Conservation (phyloP, 2,329 filamentous ascomycete genomes). For the Sporothrix protearum region DNA sequence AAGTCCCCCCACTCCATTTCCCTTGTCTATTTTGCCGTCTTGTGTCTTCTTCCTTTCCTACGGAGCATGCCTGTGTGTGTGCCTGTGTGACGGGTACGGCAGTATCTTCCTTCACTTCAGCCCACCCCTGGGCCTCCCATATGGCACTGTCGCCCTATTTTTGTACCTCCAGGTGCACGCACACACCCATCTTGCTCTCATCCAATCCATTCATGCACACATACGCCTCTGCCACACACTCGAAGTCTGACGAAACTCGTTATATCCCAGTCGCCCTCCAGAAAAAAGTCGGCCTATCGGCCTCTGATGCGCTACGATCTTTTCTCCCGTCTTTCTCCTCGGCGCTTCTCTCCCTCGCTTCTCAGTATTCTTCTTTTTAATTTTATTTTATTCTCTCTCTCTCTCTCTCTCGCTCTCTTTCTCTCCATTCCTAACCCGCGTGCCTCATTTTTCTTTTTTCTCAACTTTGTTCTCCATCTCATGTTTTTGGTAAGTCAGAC, state of each 20-base stretch:
- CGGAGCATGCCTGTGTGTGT: too few species aligned
- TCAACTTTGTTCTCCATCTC: conserved; percentile 4
- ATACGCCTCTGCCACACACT: conserved; percentile 14
- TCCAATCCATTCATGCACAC: conserved; percentile 2
- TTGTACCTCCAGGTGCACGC: conserved; percentile 2
- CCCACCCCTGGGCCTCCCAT: conserved; percentile 1
- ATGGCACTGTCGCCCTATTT: conserved; percentile 11
- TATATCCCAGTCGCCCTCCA: conserved; percentile 19
- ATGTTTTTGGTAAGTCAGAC: neutral
- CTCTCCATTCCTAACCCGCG: neutral
- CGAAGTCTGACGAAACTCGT: conserved; percentile 20
- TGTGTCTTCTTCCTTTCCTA: neutral
- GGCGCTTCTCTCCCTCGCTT: conserved; percentile 12
- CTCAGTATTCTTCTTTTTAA: too few species aligned
- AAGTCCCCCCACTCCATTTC: neutral
- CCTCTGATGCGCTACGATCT: conserved; percentile 17
- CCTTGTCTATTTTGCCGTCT: neutral
- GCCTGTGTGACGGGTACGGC: neutral
- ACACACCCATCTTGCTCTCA: neutral
- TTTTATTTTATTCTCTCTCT: neutral
- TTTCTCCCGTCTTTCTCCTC: conserved; percentile 17
- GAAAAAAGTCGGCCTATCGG: conserved; percentile 1
- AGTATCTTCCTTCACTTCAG: neutral
- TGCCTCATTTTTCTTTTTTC: neutral
- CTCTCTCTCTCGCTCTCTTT: neutral